phyloP scores from a whole-genome alignment of 257 asterid genomes.

The Przewalskia tangutica region DNA sequence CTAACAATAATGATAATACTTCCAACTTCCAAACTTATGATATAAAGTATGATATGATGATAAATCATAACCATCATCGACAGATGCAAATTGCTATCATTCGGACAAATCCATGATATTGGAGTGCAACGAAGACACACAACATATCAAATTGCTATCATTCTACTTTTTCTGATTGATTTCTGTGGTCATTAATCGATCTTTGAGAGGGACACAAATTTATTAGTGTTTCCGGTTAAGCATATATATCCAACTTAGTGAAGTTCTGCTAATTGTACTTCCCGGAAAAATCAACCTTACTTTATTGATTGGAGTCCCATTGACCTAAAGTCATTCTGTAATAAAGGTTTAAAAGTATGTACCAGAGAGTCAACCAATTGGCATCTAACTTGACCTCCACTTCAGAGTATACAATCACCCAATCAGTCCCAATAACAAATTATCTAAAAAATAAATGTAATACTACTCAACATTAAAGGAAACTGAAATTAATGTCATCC shows the following conservation, averaged over 20 bases:
- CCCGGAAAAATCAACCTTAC: neutral
- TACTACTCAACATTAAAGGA: neutral
- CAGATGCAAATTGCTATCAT: neutral
- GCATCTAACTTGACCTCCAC: neutral
- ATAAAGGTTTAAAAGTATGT: neutral
- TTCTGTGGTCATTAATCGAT: neutral
- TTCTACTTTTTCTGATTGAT: neutral
- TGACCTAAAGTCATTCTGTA: neutral
- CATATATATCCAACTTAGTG: neutral
- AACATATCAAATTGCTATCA: neutral
- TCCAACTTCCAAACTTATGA: neutral
- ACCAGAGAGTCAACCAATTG: neutral
- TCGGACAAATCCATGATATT: neutral
- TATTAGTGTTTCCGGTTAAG: neutral
- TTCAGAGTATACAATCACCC: neutral
- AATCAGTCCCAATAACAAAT: neutral
- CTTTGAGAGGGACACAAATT: neutral
- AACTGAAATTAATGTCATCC: neutral
- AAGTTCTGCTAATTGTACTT: neutral
- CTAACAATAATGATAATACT: neutral
- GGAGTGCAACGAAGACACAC: neutral
- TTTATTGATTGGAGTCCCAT: neutral
- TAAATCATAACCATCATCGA: neutral
- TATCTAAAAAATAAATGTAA: neutral
- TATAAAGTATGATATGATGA: neutral